Percentiles rank a stretch among this genome's conserved stretches.
Conservation (phyloP, 805 yeast species). For the Isabelozyma pseudorhagii region DNA sequence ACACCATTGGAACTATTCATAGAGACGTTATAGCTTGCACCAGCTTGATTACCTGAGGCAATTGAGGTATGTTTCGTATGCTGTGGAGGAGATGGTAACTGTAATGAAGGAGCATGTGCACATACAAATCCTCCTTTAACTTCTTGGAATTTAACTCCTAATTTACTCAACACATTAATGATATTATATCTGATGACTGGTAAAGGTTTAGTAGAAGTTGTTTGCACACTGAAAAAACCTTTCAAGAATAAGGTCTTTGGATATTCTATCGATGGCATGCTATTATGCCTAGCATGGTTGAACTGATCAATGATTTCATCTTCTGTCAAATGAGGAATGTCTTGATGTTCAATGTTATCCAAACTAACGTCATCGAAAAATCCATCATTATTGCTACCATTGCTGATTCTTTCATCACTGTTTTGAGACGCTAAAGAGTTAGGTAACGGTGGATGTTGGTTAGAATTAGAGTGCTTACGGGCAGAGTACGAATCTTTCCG, state of each 20-base stretch:
- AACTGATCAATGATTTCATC: slow-evolving; percentile 41
- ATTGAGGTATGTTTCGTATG: slow-evolving; percentile 1
- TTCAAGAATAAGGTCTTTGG: slow-evolving; percentile 88
- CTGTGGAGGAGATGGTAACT: slow-evolving; percentile 3
- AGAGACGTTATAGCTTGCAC: neutral
- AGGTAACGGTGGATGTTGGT: slow-evolving; percentile 45
- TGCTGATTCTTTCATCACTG: slow-evolving; percentile 39
- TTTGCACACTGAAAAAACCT: slow-evolving; percentile 92
- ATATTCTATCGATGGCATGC: slow-evolving; percentile 92
- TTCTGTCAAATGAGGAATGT: slow-evolving; percentile 36
- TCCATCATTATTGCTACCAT: slow-evolving; percentile 41
- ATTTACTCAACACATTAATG: slow-evolving; percentile 67
- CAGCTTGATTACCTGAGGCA: neutral
- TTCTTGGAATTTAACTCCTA: slow-evolving; percentile 81
- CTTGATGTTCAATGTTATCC: slow-evolving; percentile 29
- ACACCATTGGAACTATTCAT: neutral
- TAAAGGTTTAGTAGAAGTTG: slow-evolving; percentile 88
- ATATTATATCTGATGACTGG: slow-evolving; percentile 85
- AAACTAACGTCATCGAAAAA: slow-evolving; percentile 58
- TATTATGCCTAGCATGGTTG: slow-evolving; percentile 60
- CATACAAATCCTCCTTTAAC: slow-evolving; percentile 94
- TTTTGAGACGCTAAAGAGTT: slow-evolving; percentile 37
- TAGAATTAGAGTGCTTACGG: slow-evolving; percentile 4
- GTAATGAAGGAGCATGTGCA: slow-evolving; percentile 56
- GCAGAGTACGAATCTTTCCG: slow-evolving; percentile 52